A percentile compares a stretch with the other conserved stretches of the same genome.
These are phyloP conservation scores for Agaricales sp. DNA, from an alignment of 1,284 basidiomycete genomes.

Conservation along the genomic window DNA sequence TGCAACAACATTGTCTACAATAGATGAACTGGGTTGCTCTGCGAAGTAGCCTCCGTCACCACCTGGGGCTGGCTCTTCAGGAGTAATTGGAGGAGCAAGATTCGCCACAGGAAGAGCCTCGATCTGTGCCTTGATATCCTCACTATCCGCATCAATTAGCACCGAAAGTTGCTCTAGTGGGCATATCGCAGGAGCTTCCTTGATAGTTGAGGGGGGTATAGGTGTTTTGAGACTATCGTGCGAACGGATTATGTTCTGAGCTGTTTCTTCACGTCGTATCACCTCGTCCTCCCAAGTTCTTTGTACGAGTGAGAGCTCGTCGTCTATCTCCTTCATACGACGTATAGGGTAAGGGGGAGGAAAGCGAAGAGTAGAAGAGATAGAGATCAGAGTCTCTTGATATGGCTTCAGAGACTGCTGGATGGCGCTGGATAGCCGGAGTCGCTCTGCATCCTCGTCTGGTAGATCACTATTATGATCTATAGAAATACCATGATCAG, in stretches of 20 bases:
- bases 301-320: conserved; percentile 56
- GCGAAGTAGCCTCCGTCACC: conserved; percentile 31
- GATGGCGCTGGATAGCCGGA: conserved; percentile 61
- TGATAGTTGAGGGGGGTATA: conserved; percentile 6
- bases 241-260: conserved; percentile 8
- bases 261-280: conserved; percentile 62
- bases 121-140: conserved; percentile 60
- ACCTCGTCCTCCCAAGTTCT: conserved; percentile 77
- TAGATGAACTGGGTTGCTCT: conserved; percentile 17
- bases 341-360: conserved; percentile 82
- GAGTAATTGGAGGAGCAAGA: conserved; percentile 21
- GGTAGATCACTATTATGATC: conserved; percentile 33
- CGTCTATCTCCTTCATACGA: conserved; percentile 81
- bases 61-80: conserved; percentile 13
- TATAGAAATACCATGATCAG: conserved; percentile 26
- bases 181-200: background rate
- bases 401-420: conserved; percentile 78
- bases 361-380: conserved; percentile 83
- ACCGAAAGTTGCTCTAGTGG: background rate
- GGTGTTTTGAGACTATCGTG: conserved; percentile 4
- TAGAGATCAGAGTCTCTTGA: conserved; percentile 76
- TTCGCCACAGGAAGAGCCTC: conserved; percentile 50
- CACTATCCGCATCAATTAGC: conserved; percentile 20
- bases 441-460: conserved; percentile 58
- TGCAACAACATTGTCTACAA: conserved; percentile 9